phyloP scores from a whole-genome alignment of 1,284 basidiomycete species.

The Marasmius sp. region DNA sequence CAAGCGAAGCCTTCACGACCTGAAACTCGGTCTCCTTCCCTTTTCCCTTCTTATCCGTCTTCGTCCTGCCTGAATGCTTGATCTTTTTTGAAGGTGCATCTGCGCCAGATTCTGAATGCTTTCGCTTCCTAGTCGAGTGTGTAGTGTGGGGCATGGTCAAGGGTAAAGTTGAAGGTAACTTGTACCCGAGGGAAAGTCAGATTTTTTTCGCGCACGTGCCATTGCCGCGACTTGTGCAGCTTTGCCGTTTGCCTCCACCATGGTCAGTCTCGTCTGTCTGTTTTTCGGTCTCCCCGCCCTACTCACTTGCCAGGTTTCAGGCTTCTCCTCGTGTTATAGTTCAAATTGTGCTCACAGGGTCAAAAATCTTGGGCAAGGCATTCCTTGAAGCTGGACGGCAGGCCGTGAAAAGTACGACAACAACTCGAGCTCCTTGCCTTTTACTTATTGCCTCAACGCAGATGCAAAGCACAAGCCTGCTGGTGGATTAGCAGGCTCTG shows the following conservation, averaged over 20 bases:
- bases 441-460: slow-evolving; percentile 25
- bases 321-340: slow-evolving; percentile 76
- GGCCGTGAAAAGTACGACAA: slow-evolving; percentile 84
- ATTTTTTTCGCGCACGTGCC: slow-evolving; percentile 4
- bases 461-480: slow-evolving; percentile 80
- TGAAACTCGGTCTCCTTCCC: slow-evolving; percentile 61
- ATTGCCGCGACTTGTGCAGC: neutral
- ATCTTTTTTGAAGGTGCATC: slow-evolving; percentile 28
- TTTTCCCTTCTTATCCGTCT: slow-evolving; percentile 44
- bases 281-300: neutral
- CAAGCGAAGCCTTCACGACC: slow-evolving; percentile 63
- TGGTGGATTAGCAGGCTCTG: slow-evolving; percentile 49
- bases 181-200: neutral
- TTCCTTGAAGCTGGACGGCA: slow-evolving; percentile 90
- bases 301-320: slow-evolving; percentile 33
- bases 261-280: slow-evolving; percentile 9
- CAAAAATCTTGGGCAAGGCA: slow-evolving; percentile 89
- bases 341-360: slow-evolving; percentile 81
- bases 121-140: slow-evolving; percentile 48
- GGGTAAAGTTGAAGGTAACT: slow-evolving; percentile 16
- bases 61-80: slow-evolving; percentile 26
- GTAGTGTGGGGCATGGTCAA: slow-evolving; percentile 29
- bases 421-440: neutral
- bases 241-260: slow-evolving; percentile 9
- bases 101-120: slow-evolving; percentile 34